phyloP scores from a whole-genome alignment of 306 rosid species.

The Corylus heterophylla region DNA sequence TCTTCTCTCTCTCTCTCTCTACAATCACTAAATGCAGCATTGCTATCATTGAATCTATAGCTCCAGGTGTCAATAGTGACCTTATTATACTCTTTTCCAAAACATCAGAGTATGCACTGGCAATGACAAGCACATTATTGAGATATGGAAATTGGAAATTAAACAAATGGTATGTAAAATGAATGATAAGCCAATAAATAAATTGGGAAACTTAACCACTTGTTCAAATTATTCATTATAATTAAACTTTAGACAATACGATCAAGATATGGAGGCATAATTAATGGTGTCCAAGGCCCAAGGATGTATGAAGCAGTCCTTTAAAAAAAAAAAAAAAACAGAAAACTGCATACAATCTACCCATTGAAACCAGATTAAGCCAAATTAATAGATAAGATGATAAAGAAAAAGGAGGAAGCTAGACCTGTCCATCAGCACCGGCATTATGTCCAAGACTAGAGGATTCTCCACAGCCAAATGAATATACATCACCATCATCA shows the following conservation, averaged over 20 bases:
- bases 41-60: background rate
- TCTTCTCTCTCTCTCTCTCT: background rate
- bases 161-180: background rate
- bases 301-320: background rate
- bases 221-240: background rate
- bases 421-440: constrained; percentile 62
- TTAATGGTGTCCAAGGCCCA: background rate
- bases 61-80: too few relatives aligned
- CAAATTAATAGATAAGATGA: constrained; percentile 1
- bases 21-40: background rate
- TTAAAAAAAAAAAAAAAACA: background rate
- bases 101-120: background rate
- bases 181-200: background rate
- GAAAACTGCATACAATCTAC: background rate
- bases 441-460: constrained; percentile 88
- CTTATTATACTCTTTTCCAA: background rate
- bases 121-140: background rate
- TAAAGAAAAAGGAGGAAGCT: constrained; percentile 24
- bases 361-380: background rate
- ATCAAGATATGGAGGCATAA: background rate
- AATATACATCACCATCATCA: constrained; percentile 80
- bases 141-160: background rate
- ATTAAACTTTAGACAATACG: background rate
- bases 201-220: background rate
- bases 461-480: constrained; percentile 96